phyloP scores from a whole-genome alignment of 2,329 filamentous ascomycete genomes.

The Zymoseptoria ardabiliae region DNA sequence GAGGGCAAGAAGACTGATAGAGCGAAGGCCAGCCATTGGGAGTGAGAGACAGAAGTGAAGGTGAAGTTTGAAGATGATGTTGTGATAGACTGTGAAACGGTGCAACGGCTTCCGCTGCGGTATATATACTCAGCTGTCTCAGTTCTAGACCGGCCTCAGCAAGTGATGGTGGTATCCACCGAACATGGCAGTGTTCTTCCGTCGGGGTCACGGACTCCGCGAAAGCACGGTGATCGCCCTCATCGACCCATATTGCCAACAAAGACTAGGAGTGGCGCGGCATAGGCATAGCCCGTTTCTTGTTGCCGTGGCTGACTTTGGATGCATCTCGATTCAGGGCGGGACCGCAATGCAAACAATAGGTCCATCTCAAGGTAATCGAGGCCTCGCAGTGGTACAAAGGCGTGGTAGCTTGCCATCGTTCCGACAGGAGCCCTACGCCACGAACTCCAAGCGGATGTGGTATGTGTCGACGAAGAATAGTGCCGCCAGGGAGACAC shows the following conservation, averaged over 20 bases:
- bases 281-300: background rate
- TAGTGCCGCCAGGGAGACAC: background rate
- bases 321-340: background rate
- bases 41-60: background rate
- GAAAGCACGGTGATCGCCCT: background rate
- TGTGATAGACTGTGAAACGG: background rate
- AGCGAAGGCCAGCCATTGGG: background rate
- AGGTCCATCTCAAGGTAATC: background rate
- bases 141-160: background rate
- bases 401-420: background rate
- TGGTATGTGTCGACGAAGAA: background rate
- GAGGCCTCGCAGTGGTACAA: background rate
- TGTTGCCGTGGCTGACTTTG: background rate
- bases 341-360: background rate
- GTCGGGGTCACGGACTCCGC: too few relatives aligned
- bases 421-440: background rate
- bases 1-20: constrained; percentile 2
- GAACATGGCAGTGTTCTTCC: background rate
- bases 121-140: background rate
- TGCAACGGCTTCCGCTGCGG: background rate
- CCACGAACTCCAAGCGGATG: background rate
- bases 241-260: background rate
- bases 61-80: background rate
- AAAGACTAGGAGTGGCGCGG: background rate
- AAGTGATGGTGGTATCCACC: background rate